Base-by-base conservation (phyloP, 179 eudicot genomes). In the Camellia oleifera region DNA sequence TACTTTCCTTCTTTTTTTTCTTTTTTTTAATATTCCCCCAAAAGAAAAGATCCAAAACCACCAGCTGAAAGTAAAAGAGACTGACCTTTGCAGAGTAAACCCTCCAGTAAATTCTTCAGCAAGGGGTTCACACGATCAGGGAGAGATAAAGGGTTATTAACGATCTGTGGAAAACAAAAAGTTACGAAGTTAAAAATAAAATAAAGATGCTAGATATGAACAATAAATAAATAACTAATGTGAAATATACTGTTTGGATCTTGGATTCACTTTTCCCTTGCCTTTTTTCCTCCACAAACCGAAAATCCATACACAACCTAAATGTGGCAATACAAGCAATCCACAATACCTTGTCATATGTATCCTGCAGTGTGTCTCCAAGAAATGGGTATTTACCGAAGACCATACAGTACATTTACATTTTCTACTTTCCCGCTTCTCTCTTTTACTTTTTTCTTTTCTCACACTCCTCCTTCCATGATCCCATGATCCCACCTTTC, bases 341-440 rank as follows among this genome's bases (percentile, higher is more conserved):
- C 17, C 50, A 17, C 79, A 72, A 72, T 64, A 93, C 98, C 97
- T 92, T 95, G 78, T 95, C 98, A 83, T 95, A 95, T 6, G 97
- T 94, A 64, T 95, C 98, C 80, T 93, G 98, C 57, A 95, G 88
- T 56, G 94, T 92, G 77, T 95, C 98, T 70, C 98, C 98, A 68
- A 93, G 90, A 83, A 95, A 95, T 17, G 98, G 98, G 83, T 91
- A 95, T 26, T 86, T 87, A 3, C 98, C 98, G 80, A 87, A 80
- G 67, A 95, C 56, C 97, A 93, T 89, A 76, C 89, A 93, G 82
- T 93, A 90, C 80, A 95, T n/a, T n/a, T n/a, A n/a, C n/a, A n/a
- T n/a, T n/a, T n/a, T n/a, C n/a, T n/a, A n/a, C n/a, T n/a, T n/a
- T n/a, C n/a, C n/a, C n/a, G n/a, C n/a, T n/a, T n/a, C n/a, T n/a